Base-by-base conservation (phyloP, 2,329 filamentous ascomycete genomes). In the Epichloe elymi region DNA sequence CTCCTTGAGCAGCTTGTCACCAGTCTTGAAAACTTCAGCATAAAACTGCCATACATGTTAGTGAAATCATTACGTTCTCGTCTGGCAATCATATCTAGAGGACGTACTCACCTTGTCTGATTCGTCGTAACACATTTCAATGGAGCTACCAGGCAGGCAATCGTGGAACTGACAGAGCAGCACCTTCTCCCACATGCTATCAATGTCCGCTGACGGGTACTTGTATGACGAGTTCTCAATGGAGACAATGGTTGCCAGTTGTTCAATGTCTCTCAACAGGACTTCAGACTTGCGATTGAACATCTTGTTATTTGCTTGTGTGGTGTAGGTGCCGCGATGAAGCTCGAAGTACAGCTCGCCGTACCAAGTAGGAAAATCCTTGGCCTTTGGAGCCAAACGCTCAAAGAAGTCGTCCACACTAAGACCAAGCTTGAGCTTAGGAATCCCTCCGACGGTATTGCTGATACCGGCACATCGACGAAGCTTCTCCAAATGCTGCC, bases 41-140 rank as follows among this genome's bases (percentile, higher is more conserved):
- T 98, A 98, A 6, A 95, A 75, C 76, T 83, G 49, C 19, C 41
- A n/a, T 15, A 5, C 17, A 15, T 23, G 55, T 67, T 54, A 69
- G 62, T 51, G 55, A 50, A 26, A 5, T 1, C 35, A 6, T 20
- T 12, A 14, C 26, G 2, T 48, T 11, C 20, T 38, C 8, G 30
- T 30, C 5, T 23, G 35, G 23, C 38, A 33, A 41, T 6, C 2
- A 6, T 4, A 12, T 20, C 6, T 5, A 35, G 6, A 14, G 5
- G 15, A 41, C 4, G 10, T 15, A 37, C 69, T 64, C 66, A 80
- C 79, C 70, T 89, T 79, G 63, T 95, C 86, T 3, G 90, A 95
- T 64, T 98, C 93, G 65, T 95, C 88, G 61, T 97, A 97, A 67
- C 89, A 95, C 89, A 97, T 96, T 66, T 94, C 90, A 59, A 98